Percentiles rank a stretch among this genome's conserved stretches.
These are phyloP conservation scores for Trifolium subterraneum DNA, from an alignment of 306 rosid genomes.

Conservation along the genomic window DNA sequence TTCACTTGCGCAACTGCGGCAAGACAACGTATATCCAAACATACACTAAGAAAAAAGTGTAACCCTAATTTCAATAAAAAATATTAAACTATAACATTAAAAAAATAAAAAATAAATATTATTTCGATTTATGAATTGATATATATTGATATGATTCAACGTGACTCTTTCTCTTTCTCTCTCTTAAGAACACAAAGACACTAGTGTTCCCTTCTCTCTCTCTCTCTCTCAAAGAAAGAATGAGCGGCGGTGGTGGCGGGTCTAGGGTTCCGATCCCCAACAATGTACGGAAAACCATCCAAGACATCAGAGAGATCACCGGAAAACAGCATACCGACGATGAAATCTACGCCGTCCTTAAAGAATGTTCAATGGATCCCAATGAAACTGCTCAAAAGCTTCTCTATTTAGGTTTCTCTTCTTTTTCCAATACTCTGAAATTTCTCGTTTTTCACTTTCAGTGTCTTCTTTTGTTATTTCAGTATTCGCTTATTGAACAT, in stretches of 20 bases:
- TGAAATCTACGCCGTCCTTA: slow-evolving; percentile 75
- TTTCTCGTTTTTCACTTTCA: too few species aligned
- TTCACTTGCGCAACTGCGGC: too few species aligned
- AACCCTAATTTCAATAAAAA: slow-evolving; percentile 6
- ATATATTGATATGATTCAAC: slow-evolving; percentile 11
- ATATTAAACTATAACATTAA: neutral
- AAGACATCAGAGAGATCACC: slow-evolving; percentile 78
- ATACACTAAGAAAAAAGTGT: neutral
- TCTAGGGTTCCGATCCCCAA: slow-evolving; percentile 78
- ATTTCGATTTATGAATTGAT: neutral
- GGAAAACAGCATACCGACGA: slow-evolving; percentile 86
- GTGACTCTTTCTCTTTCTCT: neutral
- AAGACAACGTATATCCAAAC: too few species aligned
- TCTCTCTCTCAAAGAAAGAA: slow-evolving; percentile 24
- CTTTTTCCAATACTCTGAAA: neutral
- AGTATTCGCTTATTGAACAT: neutral
- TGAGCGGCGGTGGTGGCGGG: slow-evolving; percentile 62
- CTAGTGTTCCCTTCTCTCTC: slow-evolving; percentile 36
- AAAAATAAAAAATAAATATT: too few species aligned
- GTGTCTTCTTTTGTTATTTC: neutral
- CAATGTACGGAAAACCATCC: slow-evolving; percentile 62
- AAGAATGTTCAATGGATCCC: slow-evolving; percentile 87
- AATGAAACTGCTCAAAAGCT: slow-evolving; percentile 84
- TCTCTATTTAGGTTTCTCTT: slow-evolving; percentile 54
- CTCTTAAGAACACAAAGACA: slow-evolving; percentile 27